These are phyloP conservation scores for Tolypocladium ovalisporum DNA, from an alignment of 2,329 filamentous ascomycete species.

Conservation along the genomic window DNA sequence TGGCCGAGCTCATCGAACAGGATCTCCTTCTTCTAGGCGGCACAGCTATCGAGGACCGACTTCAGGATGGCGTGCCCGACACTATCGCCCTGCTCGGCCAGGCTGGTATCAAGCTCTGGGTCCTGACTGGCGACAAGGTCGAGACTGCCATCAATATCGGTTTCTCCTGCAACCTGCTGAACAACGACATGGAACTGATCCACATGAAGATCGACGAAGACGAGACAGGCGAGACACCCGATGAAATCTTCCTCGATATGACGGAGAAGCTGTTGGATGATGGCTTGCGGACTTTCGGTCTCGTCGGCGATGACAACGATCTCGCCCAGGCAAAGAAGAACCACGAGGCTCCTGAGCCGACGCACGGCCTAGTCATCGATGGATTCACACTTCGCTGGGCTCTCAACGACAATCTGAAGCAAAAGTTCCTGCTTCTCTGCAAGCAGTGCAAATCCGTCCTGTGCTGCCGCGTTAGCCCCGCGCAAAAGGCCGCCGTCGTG, in stretches of 20 bases:
- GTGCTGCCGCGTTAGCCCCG: conserved; percentile 93
- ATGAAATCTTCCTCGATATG: conserved; percentile 40
- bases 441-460: conserved; percentile 95
- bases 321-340: conserved; percentile 67
- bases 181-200: conserved; percentile 96
- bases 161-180: conserved; percentile 94
- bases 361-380: conserved; percentile 89
- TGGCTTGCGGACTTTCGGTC: conserved; percentile 59
- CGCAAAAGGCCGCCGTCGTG: conserved; percentile 95
- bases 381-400: conserved; percentile 87
- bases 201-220: conserved; percentile 78
- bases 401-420: conserved; percentile 69
- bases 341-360: conserved; percentile 76
- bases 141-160: conserved; percentile 99
- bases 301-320: conserved; percentile 80
- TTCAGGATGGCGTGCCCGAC: conserved; percentile 94
- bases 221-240: conserved; percentile 34
- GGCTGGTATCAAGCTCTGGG: conserved; percentile 97
- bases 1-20: conserved; percentile 84
- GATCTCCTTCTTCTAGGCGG: conserved; percentile 81
- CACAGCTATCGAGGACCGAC: conserved; percentile 91
- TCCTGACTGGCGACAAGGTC: conserved; percentile 95
- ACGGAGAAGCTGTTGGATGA: conserved; percentile 65
- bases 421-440: conserved; percentile 89
- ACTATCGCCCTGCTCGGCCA: conserved; percentile 84